These are phyloP conservation scores for Dryas drummondii DNA, from an alignment of 306 rosid genomes.

Conservation along the genomic window DNA sequence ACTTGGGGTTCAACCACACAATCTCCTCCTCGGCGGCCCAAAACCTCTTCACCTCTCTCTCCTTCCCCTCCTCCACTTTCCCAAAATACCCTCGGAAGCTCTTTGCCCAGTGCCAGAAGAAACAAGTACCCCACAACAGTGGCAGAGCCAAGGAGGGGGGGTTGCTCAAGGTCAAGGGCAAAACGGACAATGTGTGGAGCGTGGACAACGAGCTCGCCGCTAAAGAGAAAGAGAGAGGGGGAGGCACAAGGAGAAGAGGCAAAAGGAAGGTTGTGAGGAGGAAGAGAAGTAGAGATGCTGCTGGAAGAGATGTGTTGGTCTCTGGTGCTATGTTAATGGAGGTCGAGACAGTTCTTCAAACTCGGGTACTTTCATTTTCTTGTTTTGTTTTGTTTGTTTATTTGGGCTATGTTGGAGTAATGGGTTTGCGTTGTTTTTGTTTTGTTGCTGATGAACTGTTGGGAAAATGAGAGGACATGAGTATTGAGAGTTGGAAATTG, in stretches of 20 bases:
- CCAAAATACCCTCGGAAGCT: conserved; percentile 37
- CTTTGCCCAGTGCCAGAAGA: conserved; percentile 37
- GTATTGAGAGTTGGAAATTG: background rate
- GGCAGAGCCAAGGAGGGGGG: conserved; percentile 24
- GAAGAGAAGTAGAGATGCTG: conserved; percentile 29
- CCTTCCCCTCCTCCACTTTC: conserved; percentile 26
- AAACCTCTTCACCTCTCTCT: conserved; percentile 33
- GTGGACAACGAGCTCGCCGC: conserved; percentile 61
- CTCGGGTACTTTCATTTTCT: conserved; percentile 48
- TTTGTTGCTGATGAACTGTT: background rate
- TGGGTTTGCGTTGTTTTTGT: background rate
- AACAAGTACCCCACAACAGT: conserved; percentile 23
- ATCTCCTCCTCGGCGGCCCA: conserved; percentile 36
- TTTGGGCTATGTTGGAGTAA: background rate
- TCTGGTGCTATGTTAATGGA: conserved; percentile 83
- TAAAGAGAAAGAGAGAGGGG: conserved; percentile 35
- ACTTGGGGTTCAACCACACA: conserved; percentile 36
- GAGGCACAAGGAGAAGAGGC: conserved; percentile 30
- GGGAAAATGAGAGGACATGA: background rate
- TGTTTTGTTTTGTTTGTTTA: background rate
- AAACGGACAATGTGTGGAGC: conserved; percentile 87
- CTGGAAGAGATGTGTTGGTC: conserved; percentile 50
- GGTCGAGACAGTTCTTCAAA: conserved; percentile 83
- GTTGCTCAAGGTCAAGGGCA: conserved; percentile 42
- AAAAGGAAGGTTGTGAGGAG: conserved; percentile 40